Base-by-base conservation (phyloP, 73 alveolate genomes). In the Paramecium caudatum region DNA sequence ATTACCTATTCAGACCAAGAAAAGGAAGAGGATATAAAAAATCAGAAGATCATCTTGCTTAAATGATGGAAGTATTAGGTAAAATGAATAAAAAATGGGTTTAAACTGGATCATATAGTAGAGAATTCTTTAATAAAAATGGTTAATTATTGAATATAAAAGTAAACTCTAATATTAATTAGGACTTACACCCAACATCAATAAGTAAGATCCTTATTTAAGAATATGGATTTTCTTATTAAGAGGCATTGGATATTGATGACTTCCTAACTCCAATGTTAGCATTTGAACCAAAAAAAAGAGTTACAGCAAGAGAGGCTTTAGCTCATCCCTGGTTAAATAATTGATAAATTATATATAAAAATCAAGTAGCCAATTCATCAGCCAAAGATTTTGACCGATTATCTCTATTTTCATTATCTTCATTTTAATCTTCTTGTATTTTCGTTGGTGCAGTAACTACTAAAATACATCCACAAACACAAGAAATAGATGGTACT, bases 191-290 rank as follows among this genome's bases (percentile, higher is more conserved):
- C 46, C 87, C 81, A 90, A 95, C 98, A 97, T 98, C 99, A 21
- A 86, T 98, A 39, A 95, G 95, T 74, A 95, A 96, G 68, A 95
- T 98, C 8, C 92, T 98, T 78, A 68, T 95, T 46, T 96, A 93
- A 78, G 96, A 97, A 83, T 97, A 98, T 83, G 95, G 97, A 74
- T 91, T 97, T 83, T 95, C 94, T 91, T 97, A 94, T 87, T 87
- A 93, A 43, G 99, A 97, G 90, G 99, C 99, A 1, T 83, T 91
- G 49, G 69, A 95, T 69, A 92, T 98, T 34, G 94, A 97, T 16
- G 98, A 95, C 47, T 98, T 98, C 91, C 50, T 98, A 27, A 82
- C 93, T 70, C 99, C 99, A 2, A 98, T 98, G 99, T 94, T 98
- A 15, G 95, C 92, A 47, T 95, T 92, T 90, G 95, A 61, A 41